These are phyloP conservation scores for Ophiognomonia clavigignenti-juglandacearum DNA, from an alignment of 2,329 filamentous ascomycete genomes.

Conservation along the genomic window DNA sequence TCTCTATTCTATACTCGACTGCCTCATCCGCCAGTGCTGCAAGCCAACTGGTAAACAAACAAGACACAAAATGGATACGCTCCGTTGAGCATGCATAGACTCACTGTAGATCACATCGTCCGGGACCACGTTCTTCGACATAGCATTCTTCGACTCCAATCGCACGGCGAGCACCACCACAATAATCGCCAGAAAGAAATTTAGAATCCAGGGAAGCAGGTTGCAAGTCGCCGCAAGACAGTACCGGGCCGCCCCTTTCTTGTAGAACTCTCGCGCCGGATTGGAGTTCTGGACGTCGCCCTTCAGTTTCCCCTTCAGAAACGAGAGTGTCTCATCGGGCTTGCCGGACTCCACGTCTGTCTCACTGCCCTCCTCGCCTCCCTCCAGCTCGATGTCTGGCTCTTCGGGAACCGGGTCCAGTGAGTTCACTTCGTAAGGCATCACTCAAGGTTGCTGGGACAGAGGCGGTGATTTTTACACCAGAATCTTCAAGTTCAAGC, in stretches of 20 bases:
- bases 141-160: not conserved
- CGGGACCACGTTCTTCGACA: not conserved
- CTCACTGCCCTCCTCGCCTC: not conserved
- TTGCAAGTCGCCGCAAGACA: not conserved
- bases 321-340: constrained; percentile 1
- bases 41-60: not conserved
- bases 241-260: not conserved
- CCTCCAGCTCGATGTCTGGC: not conserved
- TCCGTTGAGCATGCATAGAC: not conserved
- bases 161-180: not conserved
- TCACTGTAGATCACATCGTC: constrained; percentile 5
- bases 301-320: constrained; percentile 1
- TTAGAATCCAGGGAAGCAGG: constrained; percentile 6
- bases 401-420: not conserved
- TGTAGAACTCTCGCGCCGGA: not conserved
- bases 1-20: constrained; percentile 7
- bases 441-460: not conserved
- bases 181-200: not conserved
- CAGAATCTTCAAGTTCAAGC: not conserved
- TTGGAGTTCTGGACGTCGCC: not conserved
- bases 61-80: not conserved
- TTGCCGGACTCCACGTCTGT: not conserved
- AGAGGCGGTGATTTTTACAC: too few relatives aligned
- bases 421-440: not conserved
- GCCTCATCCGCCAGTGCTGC: constrained; percentile 6